These are phyloP conservation scores for Thielaviopsis populi DNA, from an alignment of 2,329 filamentous ascomycete species.

Conservation along the genomic window DNA sequence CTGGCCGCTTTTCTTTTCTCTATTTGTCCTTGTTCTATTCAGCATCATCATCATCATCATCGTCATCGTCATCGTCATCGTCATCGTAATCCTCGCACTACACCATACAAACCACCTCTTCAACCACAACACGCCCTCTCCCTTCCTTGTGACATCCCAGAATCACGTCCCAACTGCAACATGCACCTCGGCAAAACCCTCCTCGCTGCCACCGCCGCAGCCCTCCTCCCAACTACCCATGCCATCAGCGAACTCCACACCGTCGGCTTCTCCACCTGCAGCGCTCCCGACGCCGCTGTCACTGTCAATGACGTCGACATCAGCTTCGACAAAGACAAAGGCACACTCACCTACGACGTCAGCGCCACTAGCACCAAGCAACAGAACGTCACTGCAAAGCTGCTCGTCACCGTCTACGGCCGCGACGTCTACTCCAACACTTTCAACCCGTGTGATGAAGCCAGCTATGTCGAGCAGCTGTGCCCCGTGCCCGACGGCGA, in stretches of 20 bases:
- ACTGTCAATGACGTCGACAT: conserved; percentile 62
- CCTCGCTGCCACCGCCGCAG: conserved; percentile 22
- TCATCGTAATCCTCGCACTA: not conserved
- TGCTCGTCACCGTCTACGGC: conserved; percentile 75
- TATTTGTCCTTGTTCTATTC: not conserved
- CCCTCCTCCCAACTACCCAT: conserved; percentile 34
- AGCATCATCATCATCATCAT: not conserved
- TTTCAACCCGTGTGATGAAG: conserved; percentile 67
- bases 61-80: not conserved
- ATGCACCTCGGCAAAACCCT: conserved; percentile 7
- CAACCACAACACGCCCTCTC: not conserved
- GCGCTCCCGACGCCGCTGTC: conserved; percentile 34
- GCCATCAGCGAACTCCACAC: conserved; percentile 64
- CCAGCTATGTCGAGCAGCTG: conserved; percentile 48
- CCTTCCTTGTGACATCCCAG: not conserved
- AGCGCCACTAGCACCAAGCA: conserved; percentile 55
- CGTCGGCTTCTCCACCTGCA: conserved; percentile 63
- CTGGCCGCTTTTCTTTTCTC: conserved; percentile 8
- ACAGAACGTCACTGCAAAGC: conserved; percentile 65
- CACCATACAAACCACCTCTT: not conserved
- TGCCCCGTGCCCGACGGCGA: conserved; percentile 69
- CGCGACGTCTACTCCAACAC: conserved; percentile 59
- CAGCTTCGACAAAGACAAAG: conserved; percentile 59
- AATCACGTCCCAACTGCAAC: not conserved
- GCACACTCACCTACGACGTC: conserved; percentile 66